These are phyloP conservation scores for Boletus vermiculosoides DNA, from an alignment of 768 basidiomycete species.

Conservation along the genomic window DNA sequence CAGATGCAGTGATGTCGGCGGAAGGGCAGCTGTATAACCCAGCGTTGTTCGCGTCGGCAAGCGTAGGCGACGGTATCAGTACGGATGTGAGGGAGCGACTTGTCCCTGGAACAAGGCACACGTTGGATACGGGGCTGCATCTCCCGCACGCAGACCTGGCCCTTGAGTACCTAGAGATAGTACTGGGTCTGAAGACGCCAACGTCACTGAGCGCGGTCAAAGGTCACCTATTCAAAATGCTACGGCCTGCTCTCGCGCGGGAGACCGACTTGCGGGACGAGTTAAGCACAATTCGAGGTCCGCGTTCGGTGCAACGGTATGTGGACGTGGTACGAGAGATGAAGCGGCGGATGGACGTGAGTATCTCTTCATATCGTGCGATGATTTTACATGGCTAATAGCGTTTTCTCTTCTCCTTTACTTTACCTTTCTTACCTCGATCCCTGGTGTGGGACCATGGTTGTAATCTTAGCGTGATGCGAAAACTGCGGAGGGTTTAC, in stretches of 20 bases:
- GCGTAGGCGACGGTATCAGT: constrained; percentile 13
- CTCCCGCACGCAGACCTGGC: constrained; percentile 67
- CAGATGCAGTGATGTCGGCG: constrained; percentile 92
- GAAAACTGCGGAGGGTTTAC: constrained; percentile 28
- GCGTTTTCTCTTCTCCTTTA: background rate
- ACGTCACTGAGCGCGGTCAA: constrained; percentile 79
- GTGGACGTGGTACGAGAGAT: constrained; percentile 58
- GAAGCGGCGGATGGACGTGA: constrained; percentile 55
- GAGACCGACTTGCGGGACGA: constrained; percentile 72
- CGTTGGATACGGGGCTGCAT: constrained; percentile 45
- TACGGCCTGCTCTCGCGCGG: constrained; percentile 68
- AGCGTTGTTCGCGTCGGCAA: constrained; percentile 58
- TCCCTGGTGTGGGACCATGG: background rate
- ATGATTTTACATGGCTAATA: background rate
- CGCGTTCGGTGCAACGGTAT: constrained; percentile 36
- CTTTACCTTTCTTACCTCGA: background rate
- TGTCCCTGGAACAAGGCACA: background rate
- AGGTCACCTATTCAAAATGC: constrained; percentile 90
- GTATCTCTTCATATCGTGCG: constrained; percentile 17
- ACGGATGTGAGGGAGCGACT: background rate
- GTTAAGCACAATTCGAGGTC: constrained; percentile 52
- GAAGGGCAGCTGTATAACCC: constrained; percentile 95
- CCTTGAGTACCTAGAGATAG: constrained; percentile 83
- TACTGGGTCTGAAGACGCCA: constrained; percentile 55
- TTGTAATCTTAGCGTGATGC: constrained; percentile 44